Base-by-base conservation (phyloP, 2,329 filamentous ascomycete species). In the Ascochyta lentis region DNA sequence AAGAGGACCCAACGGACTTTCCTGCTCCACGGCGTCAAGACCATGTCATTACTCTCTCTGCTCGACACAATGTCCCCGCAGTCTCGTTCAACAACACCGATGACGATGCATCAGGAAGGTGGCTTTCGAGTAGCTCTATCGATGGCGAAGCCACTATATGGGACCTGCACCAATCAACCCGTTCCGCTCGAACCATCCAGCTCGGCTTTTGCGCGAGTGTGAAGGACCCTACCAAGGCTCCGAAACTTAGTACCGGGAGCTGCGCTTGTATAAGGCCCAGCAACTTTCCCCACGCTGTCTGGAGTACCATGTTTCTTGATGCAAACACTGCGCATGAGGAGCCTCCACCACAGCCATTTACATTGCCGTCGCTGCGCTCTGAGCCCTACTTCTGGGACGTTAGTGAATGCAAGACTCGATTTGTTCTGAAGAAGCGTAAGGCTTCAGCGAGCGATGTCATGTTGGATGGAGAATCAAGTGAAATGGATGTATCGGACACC, bases 11-110 rank as follows among this genome's bases (percentile, higher is more conserved):
- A 15, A 8, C 61, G 64, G 57, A 74, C 59, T 60, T 68, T 60
- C 52, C 64, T 39, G 49, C 53, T 67, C 49, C 62, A 56, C 60
- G 78, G 66, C 54, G 68, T 26, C 44, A 54, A 16, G 62, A 73
- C 37, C 64, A 61, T 24, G 29, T 61, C 13, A 61, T 74, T 4
- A 63, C 54, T n/a, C 59, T 71, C 15, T 34, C 22, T 3, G 63
- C 58, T 8, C 34, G 39, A 3, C 55, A 70, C 8, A 88, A 88
- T 61, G 84, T 88, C 16, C 86, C 86, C 1, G 78, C 77, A 41
- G 77, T 88, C 19, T 77, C 79, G 0, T 88, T 88, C 66, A 79
- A 84, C 56, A 87, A 87, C 58, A 84, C 78, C 34, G 80, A 80
- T 15, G 74, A 83, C 37, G 85, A 87, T 61, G 77, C 79, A 0